Percentiles rank a stretch among this genome's conserved stretches.
phyloP scores from a whole-genome alignment of 352 stramenopile species.

The Globisporangium polare region DNA sequence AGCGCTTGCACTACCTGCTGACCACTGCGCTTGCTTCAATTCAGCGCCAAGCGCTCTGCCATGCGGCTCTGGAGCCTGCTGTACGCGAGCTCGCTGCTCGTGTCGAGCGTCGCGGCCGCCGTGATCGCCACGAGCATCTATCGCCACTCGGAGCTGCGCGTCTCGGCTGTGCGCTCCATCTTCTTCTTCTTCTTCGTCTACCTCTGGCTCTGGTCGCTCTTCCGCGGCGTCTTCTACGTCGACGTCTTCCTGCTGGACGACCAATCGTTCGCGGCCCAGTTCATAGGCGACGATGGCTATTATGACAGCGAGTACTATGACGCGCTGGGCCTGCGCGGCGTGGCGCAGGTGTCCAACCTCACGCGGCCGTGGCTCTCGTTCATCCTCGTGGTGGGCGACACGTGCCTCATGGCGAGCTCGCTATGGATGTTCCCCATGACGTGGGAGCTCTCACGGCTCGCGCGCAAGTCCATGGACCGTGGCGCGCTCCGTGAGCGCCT shows the following conservation, averaged over 20 bases:
- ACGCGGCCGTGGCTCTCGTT: slow-evolving; percentile 36
- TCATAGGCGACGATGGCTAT: slow-evolving; percentile 2
- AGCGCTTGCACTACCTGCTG: too few relatives aligned
- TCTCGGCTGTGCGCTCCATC: slow-evolving; percentile 43
- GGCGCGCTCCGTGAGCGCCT: slow-evolving; percentile 23
- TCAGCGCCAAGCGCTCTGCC: too few relatives aligned
- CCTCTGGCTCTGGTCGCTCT: slow-evolving; percentile 54
- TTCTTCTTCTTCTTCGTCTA: slow-evolving; percentile 63
- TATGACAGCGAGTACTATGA: slow-evolving; percentile 29
- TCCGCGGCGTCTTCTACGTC: slow-evolving; percentile 42
- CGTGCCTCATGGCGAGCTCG: slow-evolving; percentile 33
- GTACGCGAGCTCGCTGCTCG: slow-evolving; percentile 35
- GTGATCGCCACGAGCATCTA: slow-evolving; percentile 32
- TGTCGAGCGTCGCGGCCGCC: slow-evolving; percentile 35
- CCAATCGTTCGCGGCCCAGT: slow-evolving; percentile 3
- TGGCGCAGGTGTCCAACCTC: slow-evolving; percentile 34
- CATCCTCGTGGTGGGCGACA: slow-evolving; percentile 38
- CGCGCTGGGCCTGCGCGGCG: slow-evolving; percentile 30
- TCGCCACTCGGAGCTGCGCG: slow-evolving; percentile 29
- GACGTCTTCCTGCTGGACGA: slow-evolving; percentile 29
- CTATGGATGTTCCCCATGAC: slow-evolving; percentile 53
- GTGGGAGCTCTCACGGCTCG: slow-evolving; percentile 36
- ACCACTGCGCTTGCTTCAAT: too few relatives aligned
- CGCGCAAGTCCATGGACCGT: slow-evolving; percentile 36
- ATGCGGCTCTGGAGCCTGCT: slow-evolving; percentile 45